Evolutionary conservation across 2,329 filamentous ascomycete species (phyloP), one percentile per base, ranked within the genome.

Genomic region (Rhytidhysteron rufulum): DNA sequence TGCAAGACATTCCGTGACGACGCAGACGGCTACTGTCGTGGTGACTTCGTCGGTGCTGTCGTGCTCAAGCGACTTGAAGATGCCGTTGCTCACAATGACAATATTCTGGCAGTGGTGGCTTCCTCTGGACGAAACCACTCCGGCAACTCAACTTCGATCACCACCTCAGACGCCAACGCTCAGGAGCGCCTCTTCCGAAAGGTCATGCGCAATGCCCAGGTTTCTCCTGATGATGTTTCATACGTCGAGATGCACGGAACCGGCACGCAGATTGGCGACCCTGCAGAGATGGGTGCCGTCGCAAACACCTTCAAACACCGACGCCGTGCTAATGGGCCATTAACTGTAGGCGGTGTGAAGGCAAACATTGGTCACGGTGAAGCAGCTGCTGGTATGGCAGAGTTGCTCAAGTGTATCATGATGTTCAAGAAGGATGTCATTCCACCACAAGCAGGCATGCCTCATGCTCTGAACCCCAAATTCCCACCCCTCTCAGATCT

Each of bases 381-480:
- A 42, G 50, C 47, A 5, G 50, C 50, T 33, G 45, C 57, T 8
- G 58, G 58, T 13, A 42, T 54, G 1, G 41, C 41, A 3, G 34
- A 49, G 2, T 31, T 63, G 5, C 44, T 62, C 24, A 62, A 62
- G 37, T 45, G 43, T 2, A 37, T 63, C 10, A 40, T 62, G 21
- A 54, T 60, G 48, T 29, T 62, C 15, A 45, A 51, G 16, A 44
- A 60, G 5, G 21, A 41, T 10, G 39, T 29, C 2, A 54, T 63
- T 36, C 81, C 82, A 0, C 80, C 78, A 0, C 82, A 86, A 43
- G 71, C 78, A n/a, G 82, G 82, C n/a, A 83, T 86, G 66, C 84
- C 84, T 63, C 69, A 63, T 3, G 67, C 71, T 44, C 78, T 83
- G 46, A 83, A 83, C 62, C 72, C 72, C 50, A 73, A 67, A 2